Evolutionary conservation across 1,139 yeast genomes (phyloP).

Genomic region (Taphrina wiesneri): DNA sequence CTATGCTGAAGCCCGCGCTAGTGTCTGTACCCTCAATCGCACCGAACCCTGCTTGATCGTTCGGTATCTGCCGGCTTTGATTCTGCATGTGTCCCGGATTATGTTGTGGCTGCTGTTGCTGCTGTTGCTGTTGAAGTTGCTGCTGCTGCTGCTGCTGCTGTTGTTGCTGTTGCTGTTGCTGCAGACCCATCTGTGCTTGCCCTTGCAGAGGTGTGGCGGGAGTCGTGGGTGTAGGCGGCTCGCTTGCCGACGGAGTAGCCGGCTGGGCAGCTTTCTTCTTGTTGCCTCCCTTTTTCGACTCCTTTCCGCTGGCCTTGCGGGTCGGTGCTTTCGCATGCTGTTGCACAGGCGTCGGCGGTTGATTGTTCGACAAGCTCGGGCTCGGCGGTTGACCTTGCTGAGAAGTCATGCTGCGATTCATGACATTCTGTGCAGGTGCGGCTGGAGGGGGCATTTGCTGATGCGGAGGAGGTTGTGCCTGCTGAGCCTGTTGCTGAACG

Average conservation of each 20-base stretch:
- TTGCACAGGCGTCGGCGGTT: conserved; percentile 54
- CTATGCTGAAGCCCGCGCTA: conserved; percentile 16
- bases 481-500: conserved; percentile 37
- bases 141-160: conserved; percentile 34
- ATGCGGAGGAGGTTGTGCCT: conserved; percentile 36
- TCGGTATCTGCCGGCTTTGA: not conserved
- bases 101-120: conserved; percentile 34
- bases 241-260: conserved; percentile 44
- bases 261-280: conserved; percentile 39
- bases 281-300: conserved; percentile 42
- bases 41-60: conserved; percentile 5
- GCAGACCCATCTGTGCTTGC: conserved; percentile 32
- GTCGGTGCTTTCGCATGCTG: conserved; percentile 49
- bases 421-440: conserved; percentile 36
- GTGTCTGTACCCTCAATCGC: conserved; percentile 20
- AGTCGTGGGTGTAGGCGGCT: conserved; percentile 49
- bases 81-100: conserved; percentile 33
- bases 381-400: conserved; percentile 43
- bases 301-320: conserved; percentile 48
- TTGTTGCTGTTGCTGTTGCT: conserved; percentile 10
- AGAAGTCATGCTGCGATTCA: conserved; percentile 35
- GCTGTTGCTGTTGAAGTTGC: conserved; percentile 35
- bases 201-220: conserved; percentile 47
- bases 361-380: conserved; percentile 44
- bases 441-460: conserved; percentile 41